Evolutionary conservation across 306 rosid genomes (phyloP).

Genomic region (Corylus americana): DNA sequence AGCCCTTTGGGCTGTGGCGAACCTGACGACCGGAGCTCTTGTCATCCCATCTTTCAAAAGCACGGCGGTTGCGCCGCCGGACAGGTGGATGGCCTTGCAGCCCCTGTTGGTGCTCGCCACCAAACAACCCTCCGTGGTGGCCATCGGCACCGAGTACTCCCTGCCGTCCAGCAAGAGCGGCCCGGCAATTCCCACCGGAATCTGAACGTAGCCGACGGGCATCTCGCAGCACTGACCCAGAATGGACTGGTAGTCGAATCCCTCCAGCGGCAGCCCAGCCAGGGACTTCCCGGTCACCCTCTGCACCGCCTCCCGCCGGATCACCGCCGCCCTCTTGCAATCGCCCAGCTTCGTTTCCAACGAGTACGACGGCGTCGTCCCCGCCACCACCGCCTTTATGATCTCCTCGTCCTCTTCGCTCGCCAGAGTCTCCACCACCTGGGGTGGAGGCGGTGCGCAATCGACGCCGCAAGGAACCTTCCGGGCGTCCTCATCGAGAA

Average conservation of each 20-base stretch:
- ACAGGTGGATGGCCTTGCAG: constrained; percentile 72
- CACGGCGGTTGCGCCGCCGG: constrained; percentile 73
- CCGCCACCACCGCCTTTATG: constrained; percentile 53
- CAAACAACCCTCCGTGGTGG: constrained; percentile 86
- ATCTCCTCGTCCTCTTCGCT: constrained; percentile 59
- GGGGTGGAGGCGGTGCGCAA: constrained; percentile 31
- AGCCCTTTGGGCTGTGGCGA: constrained; percentile 64
- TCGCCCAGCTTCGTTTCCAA: constrained; percentile 72
- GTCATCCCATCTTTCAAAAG: constrained; percentile 81
- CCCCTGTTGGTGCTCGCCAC: constrained; percentile 92
- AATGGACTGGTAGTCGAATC: constrained; percentile 73
- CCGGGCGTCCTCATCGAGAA: constrained; percentile 50
- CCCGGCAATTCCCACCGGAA: constrained; percentile 92
- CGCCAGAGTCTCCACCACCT: constrained; percentile 19
- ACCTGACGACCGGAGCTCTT: constrained; percentile 86
- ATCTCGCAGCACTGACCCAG: constrained; percentile 95
- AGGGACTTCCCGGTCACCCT: constrained; percentile 53
- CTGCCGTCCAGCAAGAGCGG: constrained; percentile 70
- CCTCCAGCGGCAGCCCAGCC: constrained; percentile 60
- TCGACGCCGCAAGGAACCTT: constrained; percentile 46
- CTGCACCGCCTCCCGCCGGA: constrained; percentile 69
- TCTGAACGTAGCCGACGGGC: constrained; percentile 82
- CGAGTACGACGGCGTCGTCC: constrained; percentile 63
- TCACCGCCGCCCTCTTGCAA: constrained; percentile 62
- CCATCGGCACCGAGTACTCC: constrained; percentile 84